Evolutionary conservation across 768 basidiomycete genomes (phyloP), one percentile per base, ranked within the genome.

Genomic region (Leccinellum rugosiceps): DNA sequence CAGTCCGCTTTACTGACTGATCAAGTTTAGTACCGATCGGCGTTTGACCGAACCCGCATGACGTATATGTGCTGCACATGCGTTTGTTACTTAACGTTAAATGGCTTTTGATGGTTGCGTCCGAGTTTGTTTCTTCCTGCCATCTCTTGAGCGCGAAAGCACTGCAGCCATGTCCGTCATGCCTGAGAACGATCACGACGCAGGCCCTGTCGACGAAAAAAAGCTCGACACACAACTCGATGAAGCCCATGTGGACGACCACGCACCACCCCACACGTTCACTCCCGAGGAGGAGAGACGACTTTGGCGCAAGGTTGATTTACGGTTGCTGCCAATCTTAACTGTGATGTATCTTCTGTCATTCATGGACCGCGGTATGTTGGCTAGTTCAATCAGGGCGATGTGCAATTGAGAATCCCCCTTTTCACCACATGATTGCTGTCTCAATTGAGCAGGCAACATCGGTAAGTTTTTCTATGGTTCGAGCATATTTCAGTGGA

Each of bases 281-380:
- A 53, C 49, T 10, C 44, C 38, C 0, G 80, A 77, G 51, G 68
- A 84, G 55, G 83, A 87, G 72, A 77, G 70, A 56, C 77, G 65
- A 49, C 68, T 87, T 51, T 83, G 83, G 75, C 69, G 79, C 55
- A 87, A 84, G 70, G 75, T 87, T 26, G 86, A 87, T 59, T 35
- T 77, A 7, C 73, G 82, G 50, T 71, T 86, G 43, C 78, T 85
- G 77, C 83, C 84, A 1, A 83, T 84, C 19, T 68, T 87, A 25
- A 71, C 78, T 3, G 57, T 84, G 46, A 81, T 87, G 76, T 87
- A 86, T 63, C 72, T 88, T 47, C 66, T 86, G 25, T 82, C 82
- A 4, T 87, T 86, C 69, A 72, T 87, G 67, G 87, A 88, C 65
- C 73, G 86, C 76, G 83, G 83, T 78, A 50, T 23, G 75, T 64